Base-by-base conservation (phyloP, 1,284 basidiomycete genomes). In the Neonothopanus nambi region DNA sequence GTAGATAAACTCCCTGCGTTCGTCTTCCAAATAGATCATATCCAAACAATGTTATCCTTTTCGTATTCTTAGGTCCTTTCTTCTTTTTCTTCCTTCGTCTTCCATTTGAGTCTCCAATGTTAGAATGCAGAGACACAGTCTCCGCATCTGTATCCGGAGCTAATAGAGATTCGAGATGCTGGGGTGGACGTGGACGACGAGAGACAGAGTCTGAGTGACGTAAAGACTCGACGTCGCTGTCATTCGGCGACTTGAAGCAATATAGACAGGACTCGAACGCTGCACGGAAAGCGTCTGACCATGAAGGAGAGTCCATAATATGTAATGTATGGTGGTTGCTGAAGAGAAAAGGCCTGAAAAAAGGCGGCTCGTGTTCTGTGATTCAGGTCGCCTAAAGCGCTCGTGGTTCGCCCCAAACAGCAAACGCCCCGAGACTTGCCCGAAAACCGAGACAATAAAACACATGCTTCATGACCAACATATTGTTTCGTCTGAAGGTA, bases 51-150 rank as follows among this genome's bases (percentile, higher is more conserved):
- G 75, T 77, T 59, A 87, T 79, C 59, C 63, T 54, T 23, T 54
- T 55, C 53, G 54, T 59, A 0, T 51, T 48, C 5, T 41, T 41
- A 39, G 58, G 58, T 49, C 63, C 65, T 41, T 68, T 66, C 56
- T 71, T 72, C 51, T 63, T 63, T 40, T 67, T 65, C 56, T 71
- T 72, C 53, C 65, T 63, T 48, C 71, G 68, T 8, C 71, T 62
- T 11, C 64, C 62, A 8, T 61, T 37, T 17, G 65, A 61, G 6
- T 67, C 64, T 7, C 82, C 84, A 6, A 80, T 63, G 62, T 85
- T 84, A 3, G 85, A 86, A 64, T 87, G 84, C 33, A 89, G 65
- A 0, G 86, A 88, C 50, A 86, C 73, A 13, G 77, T 76, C 59
- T 85, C 82, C 12, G 75, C 80, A 55, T 86, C 85, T 9, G 73